Conservation (phyloP, 2,329 filamentous ascomycete genomes). For the Pyricularia sp. region DNA sequence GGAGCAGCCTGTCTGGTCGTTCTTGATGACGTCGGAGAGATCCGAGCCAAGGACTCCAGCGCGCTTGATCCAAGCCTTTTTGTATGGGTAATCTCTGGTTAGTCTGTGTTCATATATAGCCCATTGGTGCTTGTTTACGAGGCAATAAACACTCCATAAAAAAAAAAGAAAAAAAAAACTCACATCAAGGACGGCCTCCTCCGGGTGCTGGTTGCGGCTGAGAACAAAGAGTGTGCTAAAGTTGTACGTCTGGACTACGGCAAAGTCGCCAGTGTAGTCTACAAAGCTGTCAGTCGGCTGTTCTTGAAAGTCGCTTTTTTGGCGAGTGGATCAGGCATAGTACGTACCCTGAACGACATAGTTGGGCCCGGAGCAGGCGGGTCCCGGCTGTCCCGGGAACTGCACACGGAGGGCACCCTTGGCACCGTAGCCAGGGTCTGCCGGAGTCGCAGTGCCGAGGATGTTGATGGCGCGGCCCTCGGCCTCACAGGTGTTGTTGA, state of each 20-base stretch:
- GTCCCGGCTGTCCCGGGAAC: constrained; percentile 19
- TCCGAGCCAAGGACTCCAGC: not conserved
- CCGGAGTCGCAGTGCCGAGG: constrained; percentile 18
- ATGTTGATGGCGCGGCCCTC: constrained; percentile 18
- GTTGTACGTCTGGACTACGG: constrained; percentile 22
- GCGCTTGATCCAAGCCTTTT: constrained; percentile 2
- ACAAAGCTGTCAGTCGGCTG: no score
- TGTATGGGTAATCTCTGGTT: not conserved
- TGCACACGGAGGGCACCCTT: constrained; percentile 20
- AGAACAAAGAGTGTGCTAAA: constrained; percentile 22
- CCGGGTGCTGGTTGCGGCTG: constrained; percentile 19
- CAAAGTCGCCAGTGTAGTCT: constrained; percentile 22
- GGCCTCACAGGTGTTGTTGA: constrained; percentile 23
- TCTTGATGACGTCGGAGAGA: not conserved
- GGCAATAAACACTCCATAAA: no score
- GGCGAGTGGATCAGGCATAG: not conserved
- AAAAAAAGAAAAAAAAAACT: constrained; percentile 10
- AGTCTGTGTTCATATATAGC: not conserved
- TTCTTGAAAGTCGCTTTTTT: not conserved
- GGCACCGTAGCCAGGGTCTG: constrained; percentile 18
- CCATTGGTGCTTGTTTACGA: no score
- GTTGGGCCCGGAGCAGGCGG: constrained; percentile 21
- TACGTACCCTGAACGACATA: constrained; percentile 21
- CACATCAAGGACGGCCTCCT: constrained; percentile 18
- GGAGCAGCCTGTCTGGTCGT: not conserved